Percentiles rank a stretch among this genome's conserved stretches.
Evolutionary conservation across 1,284 basidiomycete genomes (phyloP).

Genomic region (Xanthoconium separans): DNA sequence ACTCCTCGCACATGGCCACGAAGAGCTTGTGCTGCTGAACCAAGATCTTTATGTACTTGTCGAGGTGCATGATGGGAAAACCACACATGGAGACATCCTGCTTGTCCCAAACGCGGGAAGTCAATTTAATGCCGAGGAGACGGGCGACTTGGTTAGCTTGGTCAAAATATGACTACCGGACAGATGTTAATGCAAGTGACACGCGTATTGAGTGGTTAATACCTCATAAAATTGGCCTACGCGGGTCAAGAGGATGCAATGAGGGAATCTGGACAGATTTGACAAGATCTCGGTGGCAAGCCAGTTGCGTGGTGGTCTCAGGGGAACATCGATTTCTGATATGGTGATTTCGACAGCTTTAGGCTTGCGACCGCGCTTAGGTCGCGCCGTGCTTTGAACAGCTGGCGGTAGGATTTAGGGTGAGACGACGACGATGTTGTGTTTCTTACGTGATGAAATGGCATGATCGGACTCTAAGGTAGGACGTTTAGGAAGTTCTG

Average conservation of each 20-base stretch:
- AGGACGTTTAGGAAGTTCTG: conserved; percentile 53
- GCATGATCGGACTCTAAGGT: neutral
- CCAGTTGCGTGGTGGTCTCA: conserved; percentile 44
- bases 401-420: neutral
- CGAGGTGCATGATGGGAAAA: conserved; percentile 83
- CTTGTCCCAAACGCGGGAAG: conserved; percentile 70
- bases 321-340: neutral
- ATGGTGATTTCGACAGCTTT: neutral
- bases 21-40: conserved; percentile 81
- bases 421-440: conserved; percentile 4
- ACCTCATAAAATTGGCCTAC: conserved; percentile 97
- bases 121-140: conserved; percentile 80
- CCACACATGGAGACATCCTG: conserved; percentile 79
- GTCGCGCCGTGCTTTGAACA: conserved; percentile 4
- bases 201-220: conserved; percentile 12
- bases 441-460: neutral
- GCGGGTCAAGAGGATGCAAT: conserved; percentile 86
- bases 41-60: conserved; percentile 83
- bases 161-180: conserved; percentile 83
- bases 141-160: conserved; percentile 80
- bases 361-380: conserved; percentile 24
- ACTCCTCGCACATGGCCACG: conserved; percentile 93
- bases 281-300: conserved; percentile 70
- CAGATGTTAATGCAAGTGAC: conserved; percentile 7
- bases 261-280: conserved; percentile 77